These are phyloP conservation scores for Scedosporium dehoogii DNA, from an alignment of 2,329 filamentous ascomycete species.

Conservation along the genomic window DNA sequence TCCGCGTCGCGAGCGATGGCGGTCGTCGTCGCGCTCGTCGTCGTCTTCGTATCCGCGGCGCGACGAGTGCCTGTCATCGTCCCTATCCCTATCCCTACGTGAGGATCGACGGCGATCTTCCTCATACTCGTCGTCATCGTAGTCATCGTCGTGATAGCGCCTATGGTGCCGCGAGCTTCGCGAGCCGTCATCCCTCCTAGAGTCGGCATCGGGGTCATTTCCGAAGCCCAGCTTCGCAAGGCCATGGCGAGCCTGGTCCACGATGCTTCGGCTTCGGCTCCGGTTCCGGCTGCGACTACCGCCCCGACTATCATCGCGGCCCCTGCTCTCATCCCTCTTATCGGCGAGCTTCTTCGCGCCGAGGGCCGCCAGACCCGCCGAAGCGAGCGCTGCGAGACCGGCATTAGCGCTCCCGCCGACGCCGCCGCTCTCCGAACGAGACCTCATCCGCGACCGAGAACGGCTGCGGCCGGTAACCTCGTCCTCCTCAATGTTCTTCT, in stretches of 20 bases:
- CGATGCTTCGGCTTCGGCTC: slow-evolving; percentile 58
- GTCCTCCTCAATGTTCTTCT: slow-evolving; percentile 55
- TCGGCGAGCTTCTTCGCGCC: slow-evolving; percentile 48
- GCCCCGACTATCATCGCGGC: slow-evolving; percentile 32
- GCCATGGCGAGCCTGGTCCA: slow-evolving; percentile 50
- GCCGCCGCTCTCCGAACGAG: slow-evolving; percentile 32
- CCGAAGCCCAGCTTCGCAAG: slow-evolving; percentile 53
- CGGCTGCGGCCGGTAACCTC: slow-evolving; percentile 52
- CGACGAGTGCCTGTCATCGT: slow-evolving; percentile 20
- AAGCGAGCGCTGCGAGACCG: slow-evolving; percentile 51
- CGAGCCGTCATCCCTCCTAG: slow-evolving; percentile 27
- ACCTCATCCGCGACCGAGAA: slow-evolving; percentile 57
- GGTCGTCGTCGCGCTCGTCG: slow-evolving; percentile 38
- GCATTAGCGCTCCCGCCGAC: slow-evolving; percentile 31
- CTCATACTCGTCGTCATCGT: slow-evolving; percentile 34
- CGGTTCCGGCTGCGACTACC: slow-evolving; percentile 53
- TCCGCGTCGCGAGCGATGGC: slow-evolving; percentile 28
- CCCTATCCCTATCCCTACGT: slow-evolving; percentile 19
- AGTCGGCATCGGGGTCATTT: slow-evolving; percentile 30
- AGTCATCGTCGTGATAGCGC: slow-evolving; percentile 29
- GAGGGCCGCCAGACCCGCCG: slow-evolving; percentile 50
- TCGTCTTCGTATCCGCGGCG: slow-evolving; percentile 14
- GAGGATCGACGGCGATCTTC: slow-evolving; percentile 30
- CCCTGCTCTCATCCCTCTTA: slow-evolving; percentile 30
- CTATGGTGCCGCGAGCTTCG: slow-evolving; percentile 25